Evolutionary conservation across 2,329 filamentous ascomycete species (phyloP), one percentile per base, ranked within the genome.

Genomic region (Aspergillus ochraceoroseus): DNA sequence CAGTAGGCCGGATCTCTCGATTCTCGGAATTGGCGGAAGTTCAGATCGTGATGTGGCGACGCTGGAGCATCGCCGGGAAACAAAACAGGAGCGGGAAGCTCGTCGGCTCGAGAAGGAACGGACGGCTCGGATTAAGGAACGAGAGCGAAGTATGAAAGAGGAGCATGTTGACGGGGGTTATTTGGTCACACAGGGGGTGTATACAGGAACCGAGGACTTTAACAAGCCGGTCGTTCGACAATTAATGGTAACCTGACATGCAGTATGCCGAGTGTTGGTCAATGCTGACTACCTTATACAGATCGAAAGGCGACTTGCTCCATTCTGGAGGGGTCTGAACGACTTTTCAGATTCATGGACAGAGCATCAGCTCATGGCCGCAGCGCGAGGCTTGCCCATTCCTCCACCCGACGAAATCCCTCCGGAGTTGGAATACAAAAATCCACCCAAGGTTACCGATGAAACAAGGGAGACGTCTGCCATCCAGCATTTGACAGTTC

Each of bases 131-230:
- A 67, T 83, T 29, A 87, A 87, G 62, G 92, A 98, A 63, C 79
- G 92, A 32, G 89, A 95, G 64, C 77, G 85, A 51, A 98, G 92
- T 59, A 80, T 96, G 70, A 81, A 75, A 49, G 89, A 95, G 55
- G 92, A 98, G 61, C 80, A 89, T 62, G 85, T 96, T 2, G 92
- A 98, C 64, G 92, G 92, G 13, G 92, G 92, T 14, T 98, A 83
- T 67, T 70, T 98, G 32, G 92, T 98, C 20, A 98, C 92, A 0
- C 79, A 95, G 59, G 92, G 92, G 23, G 86, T 89, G 34, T 98
- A 98, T 60, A 90, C 87, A 14, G 89, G 90, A 0, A 72, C 80
- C 0, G 92, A 98, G 66, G 92, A 98, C 66, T 98, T 90, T 62
- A 94, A 80, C 71, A 96, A 96, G 65, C 70, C 77, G 12, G 72